These are phyloP conservation scores for Elaeis guineensis DNA, from an alignment of 176 grass and related monocot species.

Conservation along the genomic window DNA sequence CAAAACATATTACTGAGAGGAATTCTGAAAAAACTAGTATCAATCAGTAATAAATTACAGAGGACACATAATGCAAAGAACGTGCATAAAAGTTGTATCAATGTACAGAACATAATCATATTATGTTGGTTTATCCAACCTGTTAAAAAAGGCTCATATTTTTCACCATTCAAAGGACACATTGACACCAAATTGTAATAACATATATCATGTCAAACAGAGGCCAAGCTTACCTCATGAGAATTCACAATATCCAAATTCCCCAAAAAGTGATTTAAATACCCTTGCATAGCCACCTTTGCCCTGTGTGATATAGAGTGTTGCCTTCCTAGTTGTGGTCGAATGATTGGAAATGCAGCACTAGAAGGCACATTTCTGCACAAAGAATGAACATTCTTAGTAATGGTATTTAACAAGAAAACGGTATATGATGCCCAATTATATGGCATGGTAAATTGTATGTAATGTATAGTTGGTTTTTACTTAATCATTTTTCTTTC, in stretches of 20 bases:
- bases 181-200: neutral
- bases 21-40: too few relatives aligned
- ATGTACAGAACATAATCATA: too few relatives aligned
- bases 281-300: constrained; percentile 79
- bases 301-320: constrained; percentile 66
- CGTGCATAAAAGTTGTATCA: too few relatives aligned
- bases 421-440: neutral
- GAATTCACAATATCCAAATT: constrained; percentile 87
- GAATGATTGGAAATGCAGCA: constrained; percentile 66
- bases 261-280: constrained; percentile 65
- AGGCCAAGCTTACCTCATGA: constrained; percentile 34
- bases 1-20: too few relatives aligned
- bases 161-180: too few relatives aligned
- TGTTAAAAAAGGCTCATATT: too few relatives aligned
- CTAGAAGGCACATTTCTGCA: constrained; percentile 71
- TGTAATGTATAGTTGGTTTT: too few relatives aligned
- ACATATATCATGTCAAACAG: constrained; percentile 3
- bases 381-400: constrained; percentile 10
- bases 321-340: constrained; percentile 53
- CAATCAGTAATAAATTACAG: too few relatives aligned
- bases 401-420: neutral
- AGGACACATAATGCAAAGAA: too few relatives aligned
- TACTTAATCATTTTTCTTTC: too few relatives aligned
- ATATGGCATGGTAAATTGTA: too few relatives aligned
- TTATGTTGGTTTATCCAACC: too few relatives aligned